Conservation (phyloP, 2,329 filamentous ascomycete species). For the Colletotrichum sojae region DNA sequence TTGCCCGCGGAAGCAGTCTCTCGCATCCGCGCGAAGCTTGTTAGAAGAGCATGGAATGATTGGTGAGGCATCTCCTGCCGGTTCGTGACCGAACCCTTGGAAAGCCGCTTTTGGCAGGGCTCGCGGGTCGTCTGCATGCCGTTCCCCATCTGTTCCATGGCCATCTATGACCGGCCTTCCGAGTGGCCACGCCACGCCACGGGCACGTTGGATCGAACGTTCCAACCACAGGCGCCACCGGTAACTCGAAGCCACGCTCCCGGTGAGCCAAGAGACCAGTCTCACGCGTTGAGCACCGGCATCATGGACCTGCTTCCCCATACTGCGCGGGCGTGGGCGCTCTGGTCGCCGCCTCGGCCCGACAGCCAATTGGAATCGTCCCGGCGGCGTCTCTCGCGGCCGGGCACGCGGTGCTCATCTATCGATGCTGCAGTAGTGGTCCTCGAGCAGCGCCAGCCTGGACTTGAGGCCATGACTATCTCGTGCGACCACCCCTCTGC, state of each 20-base stretch:
- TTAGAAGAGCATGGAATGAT: not conserved
- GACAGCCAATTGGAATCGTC: conserved; percentile 18
- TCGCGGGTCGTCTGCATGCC: not conserved
- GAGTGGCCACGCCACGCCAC: not conserved
- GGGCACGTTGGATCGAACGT: not conserved
- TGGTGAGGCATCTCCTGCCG: not conserved
- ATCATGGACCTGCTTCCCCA: conserved; percentile 8
- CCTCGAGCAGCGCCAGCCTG: not conserved
- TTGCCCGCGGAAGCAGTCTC: conserved; percentile 10
- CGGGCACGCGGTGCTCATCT: not conserved
- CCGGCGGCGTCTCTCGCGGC: not conserved
- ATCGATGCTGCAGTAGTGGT: not conserved
- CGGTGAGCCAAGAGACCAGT: not conserved
- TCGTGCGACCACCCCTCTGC: conserved; percentile 3
- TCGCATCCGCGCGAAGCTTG: conserved; percentile 16
- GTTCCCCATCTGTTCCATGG: not conserved
- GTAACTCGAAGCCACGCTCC: not conserved
- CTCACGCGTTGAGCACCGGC: not conserved
- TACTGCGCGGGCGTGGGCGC: not conserved
- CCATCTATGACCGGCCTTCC: not conserved
- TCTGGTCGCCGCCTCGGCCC: not conserved
- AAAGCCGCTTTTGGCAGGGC: not conserved
- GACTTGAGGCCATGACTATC: not conserved
- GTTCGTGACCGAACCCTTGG: not conserved
- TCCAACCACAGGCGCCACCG: not conserved